Base-by-base conservation (phyloP, 768 basidiomycete species). In the Tylopilus sp. region DNA sequence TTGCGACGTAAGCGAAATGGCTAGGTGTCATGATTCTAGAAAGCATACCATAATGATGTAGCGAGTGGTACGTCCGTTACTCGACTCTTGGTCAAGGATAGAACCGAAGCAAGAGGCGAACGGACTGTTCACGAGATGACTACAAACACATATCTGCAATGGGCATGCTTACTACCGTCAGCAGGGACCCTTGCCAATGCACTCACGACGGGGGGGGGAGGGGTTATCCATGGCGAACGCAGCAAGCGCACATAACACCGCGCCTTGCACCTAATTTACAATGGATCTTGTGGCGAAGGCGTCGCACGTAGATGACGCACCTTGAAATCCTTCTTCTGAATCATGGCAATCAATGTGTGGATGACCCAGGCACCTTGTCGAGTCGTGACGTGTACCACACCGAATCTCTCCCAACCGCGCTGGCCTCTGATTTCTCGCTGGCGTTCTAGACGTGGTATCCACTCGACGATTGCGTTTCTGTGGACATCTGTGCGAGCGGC, bases 331-430 rank as follows among this genome's bases (percentile, higher is more conserved):
- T 73, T 74, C 43, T 70, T 74, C 17, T 69, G 66, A 26, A 86
- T 62, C 52, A 88, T 65, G 1, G 67, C 68, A 4, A 75, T 64
- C 33, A 89, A 62, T 33, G 74, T 73, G 40, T 79, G 70, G 2
- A 79, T 75, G 8, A 81, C 79, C 85, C 86, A 87, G 0, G 80
- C 79, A 7, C 83, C 80, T 23, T 75, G 71, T 30, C 71, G 71
- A 2, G 76, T 70, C 11, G 67, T 71, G 4, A 71, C 69, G 23
- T 68, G 67, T 13, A 65, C 64, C 1, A 72, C 58, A 0, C 77
- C 74, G 0, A 76, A 70, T 61, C 82, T 85, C 69, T 91, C 88
- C 88, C 88, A 91, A 4, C 88, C 85, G 1, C 88, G 75, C 52
- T 79, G 79, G 3, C 74, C 75, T 55, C 78, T 83, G 22, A 75